Evolutionary conservation across 768 basidiomycete species (phyloP), one percentile per base, ranked within the genome.

Genomic region (Termitomyces sp.): DNA sequence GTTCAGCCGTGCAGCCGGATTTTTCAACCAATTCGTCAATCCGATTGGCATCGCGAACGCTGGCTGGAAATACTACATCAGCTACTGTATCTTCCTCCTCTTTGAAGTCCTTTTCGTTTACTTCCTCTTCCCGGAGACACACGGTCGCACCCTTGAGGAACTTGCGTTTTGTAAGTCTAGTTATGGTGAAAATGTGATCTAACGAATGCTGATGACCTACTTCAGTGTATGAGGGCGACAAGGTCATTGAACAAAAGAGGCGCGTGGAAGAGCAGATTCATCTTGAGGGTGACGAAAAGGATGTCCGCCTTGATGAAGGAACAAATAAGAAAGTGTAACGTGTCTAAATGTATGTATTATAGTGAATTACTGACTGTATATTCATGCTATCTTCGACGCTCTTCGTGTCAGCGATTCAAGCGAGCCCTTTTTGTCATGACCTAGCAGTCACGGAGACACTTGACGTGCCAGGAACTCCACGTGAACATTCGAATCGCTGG

Each of bases 11-110:
- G 66, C 73, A 27, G 81, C 81, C 7, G 71, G 78, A 6, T 83
- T 82, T 70, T 82, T 85, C 75, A 86, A 86, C 63, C 82, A 82
- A 60, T 85, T 83, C 65, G 81, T 84, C 51, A 84, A 84, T 64
- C 83, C 83, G 7, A 83, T 83, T 58, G 82, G 82, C n/a, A 79
- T 84, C 54, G 71, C 68, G 27, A 77, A 81, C 49, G 72, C 78
- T 32, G 79, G 80, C 2, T 85, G 82, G 82, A 80, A 79, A 58
- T 84, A 75, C 66, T 83, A 82, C 61, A 77, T 81, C 68, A 79
- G 76, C 41, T 83, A 83, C 59, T 74, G 73, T 64, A 64, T 81
- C 29, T 82, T 75, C 66, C 71, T 85, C 5, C 69, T 69, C 1
- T 78, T 83, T 58, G 82, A 84, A 62, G 72, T 82, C 41, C 46